phyloP scores from a whole-genome alignment of 2,329 filamentous ascomycete genomes.

The Sporothrix pseudoabietina region DNA sequence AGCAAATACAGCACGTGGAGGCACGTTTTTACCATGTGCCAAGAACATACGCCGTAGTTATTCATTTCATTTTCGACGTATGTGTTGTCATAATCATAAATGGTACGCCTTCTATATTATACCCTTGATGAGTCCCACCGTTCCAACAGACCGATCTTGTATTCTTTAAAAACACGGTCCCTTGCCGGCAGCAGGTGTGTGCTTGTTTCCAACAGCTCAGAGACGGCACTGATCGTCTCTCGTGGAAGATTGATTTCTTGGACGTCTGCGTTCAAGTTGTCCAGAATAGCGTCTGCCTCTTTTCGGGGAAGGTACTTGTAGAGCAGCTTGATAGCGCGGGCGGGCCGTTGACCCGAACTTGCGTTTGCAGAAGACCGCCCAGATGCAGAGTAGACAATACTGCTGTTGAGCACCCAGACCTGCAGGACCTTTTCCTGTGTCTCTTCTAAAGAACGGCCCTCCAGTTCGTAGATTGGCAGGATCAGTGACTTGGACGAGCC shows the following conservation, averaged over 20 bases:
- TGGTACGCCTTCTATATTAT: background rate
- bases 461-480: slow-evolving; percentile 43
- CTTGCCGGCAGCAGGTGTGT: slow-evolving; percentile 55
- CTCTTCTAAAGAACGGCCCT: background rate
- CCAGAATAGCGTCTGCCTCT: slow-evolving; percentile 53
- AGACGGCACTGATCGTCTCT: slow-evolving; percentile 52
- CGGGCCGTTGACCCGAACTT: slow-evolving; percentile 26
- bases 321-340: slow-evolving; percentile 56
- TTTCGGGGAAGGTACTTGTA: slow-evolving; percentile 49
- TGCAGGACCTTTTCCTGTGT: slow-evolving; percentile 44
- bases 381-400: slow-evolving; percentile 55
- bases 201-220: slow-evolving; percentile 50
- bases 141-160: slow-evolving; percentile 66
- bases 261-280: slow-evolving; percentile 57
- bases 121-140: slow-evolving; percentile 44
- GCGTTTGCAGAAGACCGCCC: slow-evolving; percentile 30
- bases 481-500: slow-evolving; percentile 61
- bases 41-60: background rate
- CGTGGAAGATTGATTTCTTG: slow-evolving; percentile 61
- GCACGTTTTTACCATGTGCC: background rate
- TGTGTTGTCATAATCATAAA: background rate
- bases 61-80: background rate
- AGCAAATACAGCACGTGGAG: background rate
- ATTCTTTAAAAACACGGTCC: slow-evolving; percentile 64
- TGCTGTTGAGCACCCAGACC: slow-evolving; percentile 60